These are phyloP conservation scores for Paragyromitra xinjiangensis DNA, from an alignment of 495 filamentous ascomycete species.

Conservation along the genomic window DNA sequence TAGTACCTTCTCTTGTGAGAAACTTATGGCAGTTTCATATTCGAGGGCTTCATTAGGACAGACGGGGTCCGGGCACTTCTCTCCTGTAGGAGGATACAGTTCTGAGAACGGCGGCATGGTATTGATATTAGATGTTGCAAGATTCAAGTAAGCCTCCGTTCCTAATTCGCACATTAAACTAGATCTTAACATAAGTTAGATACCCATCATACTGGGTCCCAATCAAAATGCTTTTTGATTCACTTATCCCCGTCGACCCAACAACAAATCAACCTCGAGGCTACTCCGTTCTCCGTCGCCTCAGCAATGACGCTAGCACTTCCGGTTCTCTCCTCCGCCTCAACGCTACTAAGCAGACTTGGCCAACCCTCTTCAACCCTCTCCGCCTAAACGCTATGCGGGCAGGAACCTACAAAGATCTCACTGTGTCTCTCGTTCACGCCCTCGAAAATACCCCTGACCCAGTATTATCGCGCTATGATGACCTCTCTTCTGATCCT, in stretches of 20 bases:
- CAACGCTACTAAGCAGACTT: slow-evolving; percentile 53
- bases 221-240: slow-evolving; percentile 49
- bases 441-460: slow-evolving; percentile 32
- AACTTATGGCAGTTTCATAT: slow-evolving; percentile 55
- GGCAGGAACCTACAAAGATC: slow-evolving; percentile 18
- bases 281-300: slow-evolving; percentile 50
- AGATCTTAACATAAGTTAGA: slow-evolving; percentile 21
- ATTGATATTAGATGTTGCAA: slow-evolving; percentile 55
- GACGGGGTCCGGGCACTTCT: slow-evolving; percentile 55
- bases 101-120: slow-evolving; percentile 54
- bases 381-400: slow-evolving; percentile 6
- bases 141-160: slow-evolving; percentile 52
- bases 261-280: slow-evolving; percentile 53
- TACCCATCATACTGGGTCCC: slow-evolving; percentile 57
- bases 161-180: neutral
- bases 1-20: slow-evolving; percentile 40
- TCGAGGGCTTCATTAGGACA: slow-evolving; percentile 55
- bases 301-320: neutral
- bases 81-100: slow-evolving; percentile 56
- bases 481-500: slow-evolving; percentile 12
- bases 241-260: slow-evolving; percentile 50
- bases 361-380: slow-evolving; percentile 42
- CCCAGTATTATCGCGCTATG: slow-evolving; percentile 39
- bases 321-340: slow-evolving; percentile 46
- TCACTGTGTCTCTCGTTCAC: slow-evolving; percentile 20